Evolutionary conservation across 129 eudicot genomes (phyloP).

Genomic region (Ambrosia artemisiifolia): DNA sequence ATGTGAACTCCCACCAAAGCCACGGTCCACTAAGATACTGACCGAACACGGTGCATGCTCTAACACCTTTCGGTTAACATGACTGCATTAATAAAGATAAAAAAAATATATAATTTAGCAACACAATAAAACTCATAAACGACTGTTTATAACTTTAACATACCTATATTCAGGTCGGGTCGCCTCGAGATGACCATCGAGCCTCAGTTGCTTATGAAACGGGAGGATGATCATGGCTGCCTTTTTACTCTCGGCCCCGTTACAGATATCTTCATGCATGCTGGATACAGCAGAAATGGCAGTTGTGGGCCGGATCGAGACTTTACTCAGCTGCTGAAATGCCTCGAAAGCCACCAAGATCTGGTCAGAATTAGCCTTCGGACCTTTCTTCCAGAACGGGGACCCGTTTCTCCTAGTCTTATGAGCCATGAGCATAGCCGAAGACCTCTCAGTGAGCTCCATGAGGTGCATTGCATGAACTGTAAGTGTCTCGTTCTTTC

Average conservation of each 20-base stretch:
- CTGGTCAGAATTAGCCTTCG: conserved; percentile 37
- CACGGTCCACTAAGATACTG: conserved; percentile 81
- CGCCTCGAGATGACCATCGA: conserved; percentile 79
- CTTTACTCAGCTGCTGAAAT: conserved; percentile 66
- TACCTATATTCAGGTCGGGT: conserved; percentile 60
- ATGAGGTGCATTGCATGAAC: conserved; percentile 52
- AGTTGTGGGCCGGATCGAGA: conserved; percentile 67
- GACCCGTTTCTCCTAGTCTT: conserved; percentile 72
- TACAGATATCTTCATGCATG: conserved; percentile 84
- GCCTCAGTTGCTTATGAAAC: conserved; percentile 68
- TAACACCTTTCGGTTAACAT: conserved; percentile 68
- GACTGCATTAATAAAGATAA: conserved; percentile 17
- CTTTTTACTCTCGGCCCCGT: conserved; percentile 56
- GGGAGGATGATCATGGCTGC: conserved; percentile 70
- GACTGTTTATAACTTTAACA: not conserved
- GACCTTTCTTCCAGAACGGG: conserved; percentile 79
- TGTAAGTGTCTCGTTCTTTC: too few species aligned
- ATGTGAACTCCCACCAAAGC: conserved; percentile 72
- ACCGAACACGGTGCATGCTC: conserved; percentile 83
- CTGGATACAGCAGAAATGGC: conserved; percentile 65
- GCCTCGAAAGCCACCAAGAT: conserved; percentile 81
- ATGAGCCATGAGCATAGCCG: conserved; percentile 89
- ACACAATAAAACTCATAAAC: not conserved
- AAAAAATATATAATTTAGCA: not conserved
- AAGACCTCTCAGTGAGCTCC: conserved; percentile 90